Evolutionary conservation across 2,329 filamentous ascomycete species (phyloP), one percentile per base, ranked within the genome.

Genomic region (Phaeosphaeriaceae sp.): DNA sequence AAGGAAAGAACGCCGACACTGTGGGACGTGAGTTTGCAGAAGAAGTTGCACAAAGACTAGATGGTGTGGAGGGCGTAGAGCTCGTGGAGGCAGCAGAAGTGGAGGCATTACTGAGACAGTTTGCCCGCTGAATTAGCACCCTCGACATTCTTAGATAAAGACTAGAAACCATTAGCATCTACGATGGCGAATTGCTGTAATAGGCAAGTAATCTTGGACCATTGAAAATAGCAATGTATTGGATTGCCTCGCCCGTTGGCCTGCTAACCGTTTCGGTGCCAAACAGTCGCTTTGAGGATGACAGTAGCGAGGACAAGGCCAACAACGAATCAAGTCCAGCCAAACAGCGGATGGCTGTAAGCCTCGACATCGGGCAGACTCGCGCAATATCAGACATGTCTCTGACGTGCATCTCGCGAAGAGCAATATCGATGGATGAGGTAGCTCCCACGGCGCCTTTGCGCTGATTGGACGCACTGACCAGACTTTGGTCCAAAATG

Each of bases 11-110:
- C 25, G 77, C 82, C 2, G 74, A 77, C 50, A 69, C 74, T 41
- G 80, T 81, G 15, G 80, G 72, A 13, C 58, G 58, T 2, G 65
- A 63, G 3, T 83, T 83, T 71, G 81, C 80, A n/a, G 62, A 71
- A 36, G 72, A 76, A 54, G 65, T 83, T 27, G 76, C 71, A 31
- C 62, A 66, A 41, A 65, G 66, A 45, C 45, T 76, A 51, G 57
- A 56, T 7, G 67, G 62, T 17, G 60, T 71, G 0, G 68, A 70
- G 21, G 58, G 52, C 2, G 61, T 73, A 6, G 67, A 68, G 45
- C 66, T 48, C 51, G 58, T 63, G 20, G 59, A 47, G 0, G 51
- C 64, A 48, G 60, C 62, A 17, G 65, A 65, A 51, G 48, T 72
- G 22, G 50, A 56, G 7, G 51, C 54, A 15, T 41, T 58, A 17